These are phyloP conservation scores for Aspergillus cristatus DNA, from an alignment of 495 filamentous ascomycete species.

Conservation along the genomic window DNA sequence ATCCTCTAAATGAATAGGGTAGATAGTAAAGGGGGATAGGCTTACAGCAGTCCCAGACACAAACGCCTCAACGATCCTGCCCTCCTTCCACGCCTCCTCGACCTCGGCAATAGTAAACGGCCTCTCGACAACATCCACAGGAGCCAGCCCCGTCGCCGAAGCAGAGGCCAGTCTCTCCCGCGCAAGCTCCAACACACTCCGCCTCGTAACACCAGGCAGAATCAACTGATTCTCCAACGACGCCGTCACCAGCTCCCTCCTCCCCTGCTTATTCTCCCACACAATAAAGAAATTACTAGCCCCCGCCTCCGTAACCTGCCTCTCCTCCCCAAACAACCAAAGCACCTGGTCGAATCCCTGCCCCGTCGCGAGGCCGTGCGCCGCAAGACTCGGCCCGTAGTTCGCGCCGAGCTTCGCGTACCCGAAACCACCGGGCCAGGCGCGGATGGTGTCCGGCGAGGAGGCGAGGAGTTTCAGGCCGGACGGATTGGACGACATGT, in stretches of 20 bases:
- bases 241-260: conserved; percentile 70
- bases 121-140: conserved; percentile 66
- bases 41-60: conserved; percentile 78
- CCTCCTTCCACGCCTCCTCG: conserved; percentile 60
- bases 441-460: conserved; percentile 66
- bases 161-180: conserved; percentile 42
- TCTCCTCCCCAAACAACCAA: conserved; percentile 75
- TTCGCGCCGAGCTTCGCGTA: conserved; percentile 89
- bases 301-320: conserved; percentile 82
- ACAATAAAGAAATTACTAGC: conserved; percentile 88
- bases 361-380: conserved; percentile 60
- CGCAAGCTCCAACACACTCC: conserved; percentile 68
- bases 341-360: conserved; percentile 78
- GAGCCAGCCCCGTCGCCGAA: conserved; percentile 33
- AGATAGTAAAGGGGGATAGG: background rate
- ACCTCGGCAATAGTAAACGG: conserved; percentile 75
- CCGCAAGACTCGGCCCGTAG: conserved; percentile 73
- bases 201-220: conserved; percentile 73
- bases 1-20: background rate
- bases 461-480: conserved; percentile 74
- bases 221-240: conserved; percentile 74
- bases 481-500: conserved; percentile 31
- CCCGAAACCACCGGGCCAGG: conserved; percentile 89
- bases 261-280: conserved; percentile 59
- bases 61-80: conserved; percentile 74